Evolutionary conservation across 1,139 yeast species (phyloP).

Genomic region (Lipomyces yarrowii): DNA sequence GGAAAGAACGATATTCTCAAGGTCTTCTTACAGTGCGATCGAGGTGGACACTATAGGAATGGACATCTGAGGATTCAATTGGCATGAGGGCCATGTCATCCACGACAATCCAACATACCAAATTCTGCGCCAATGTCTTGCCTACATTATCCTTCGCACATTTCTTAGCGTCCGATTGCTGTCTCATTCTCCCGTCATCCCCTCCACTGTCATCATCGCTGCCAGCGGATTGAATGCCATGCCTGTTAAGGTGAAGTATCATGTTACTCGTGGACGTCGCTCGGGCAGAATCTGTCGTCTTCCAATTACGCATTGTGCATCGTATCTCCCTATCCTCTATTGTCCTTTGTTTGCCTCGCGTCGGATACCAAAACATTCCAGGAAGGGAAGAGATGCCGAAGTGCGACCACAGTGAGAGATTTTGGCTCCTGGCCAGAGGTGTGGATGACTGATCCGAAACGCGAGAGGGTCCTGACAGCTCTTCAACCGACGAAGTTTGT

Average conservation of each 20-base stretch:
- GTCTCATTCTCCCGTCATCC: neutral
- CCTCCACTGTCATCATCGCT: neutral
- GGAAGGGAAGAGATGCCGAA: neutral
- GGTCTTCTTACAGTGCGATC: too few relatives aligned
- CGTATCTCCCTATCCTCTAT: neutral
- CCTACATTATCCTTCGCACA: neutral
- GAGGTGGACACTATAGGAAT: too few relatives aligned
- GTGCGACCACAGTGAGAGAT: neutral
- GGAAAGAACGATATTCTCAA: too few relatives aligned
- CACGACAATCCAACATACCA: neutral
- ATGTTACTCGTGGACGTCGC: neutral
- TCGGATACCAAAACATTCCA: neutral
- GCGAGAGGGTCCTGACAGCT: neutral
- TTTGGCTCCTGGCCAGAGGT: neutral
- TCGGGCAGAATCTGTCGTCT: neutral
- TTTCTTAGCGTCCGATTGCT: neutral
- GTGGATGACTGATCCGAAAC: neutral
- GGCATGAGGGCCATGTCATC: slow-evolving; percentile 2
- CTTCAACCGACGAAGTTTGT: neutral
- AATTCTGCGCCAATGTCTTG: neutral
- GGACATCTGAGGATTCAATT: neutral
- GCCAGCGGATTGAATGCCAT: neutral
- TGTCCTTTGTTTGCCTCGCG: neutral
- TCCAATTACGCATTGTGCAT: neutral
- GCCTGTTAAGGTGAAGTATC: neutral